Conservation (phyloP, 1,284 basidiomycete genomes). For the Phellinidium pouzarii region DNA sequence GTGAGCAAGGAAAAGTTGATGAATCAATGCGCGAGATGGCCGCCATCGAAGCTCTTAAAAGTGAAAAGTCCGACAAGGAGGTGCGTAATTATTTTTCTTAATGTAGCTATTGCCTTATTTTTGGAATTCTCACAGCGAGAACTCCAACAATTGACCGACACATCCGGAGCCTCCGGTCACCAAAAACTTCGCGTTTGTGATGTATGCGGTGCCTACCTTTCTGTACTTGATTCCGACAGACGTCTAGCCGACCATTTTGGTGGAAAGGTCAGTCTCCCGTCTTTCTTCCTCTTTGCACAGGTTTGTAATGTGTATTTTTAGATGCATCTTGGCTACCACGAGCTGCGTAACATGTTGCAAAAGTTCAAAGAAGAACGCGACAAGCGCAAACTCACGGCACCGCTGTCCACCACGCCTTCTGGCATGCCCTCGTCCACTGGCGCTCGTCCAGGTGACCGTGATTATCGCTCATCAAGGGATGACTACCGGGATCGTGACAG, state of each 20-base stretch:
- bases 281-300: background rate
- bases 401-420: conserved; percentile 30
- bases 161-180: conserved; percentile 96
- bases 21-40: conserved; percentile 97
- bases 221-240: conserved; percentile 96
- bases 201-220: conserved; percentile 97
- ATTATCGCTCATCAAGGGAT: conserved; percentile 49
- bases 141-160: conserved; percentile 94
- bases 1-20: conserved; percentile 96
- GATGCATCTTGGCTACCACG: conserved; percentile 99
- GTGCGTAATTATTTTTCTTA: conserved; percentile 33
- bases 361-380: conserved; percentile 86
- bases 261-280: conserved; percentile 70
- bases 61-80: conserved; percentile 95
- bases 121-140: conserved; percentile 56
- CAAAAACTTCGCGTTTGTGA: conserved; percentile 99
- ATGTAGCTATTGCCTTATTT: conserved; percentile 10
- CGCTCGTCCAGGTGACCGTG: conserved; percentile 28
- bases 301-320: conserved; percentile 28
- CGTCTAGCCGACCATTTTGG: conserved; percentile 99
- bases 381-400: conserved; percentile 63
- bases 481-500: conserved; percentile 51
- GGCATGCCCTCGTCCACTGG: conserved; percentile 31
- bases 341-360: conserved; percentile 87
- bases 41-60: conserved; percentile 96